phyloP scores from a whole-genome alignment of 2,329 filamentous ascomycete species.

The Aspergillus floridensis region DNA sequence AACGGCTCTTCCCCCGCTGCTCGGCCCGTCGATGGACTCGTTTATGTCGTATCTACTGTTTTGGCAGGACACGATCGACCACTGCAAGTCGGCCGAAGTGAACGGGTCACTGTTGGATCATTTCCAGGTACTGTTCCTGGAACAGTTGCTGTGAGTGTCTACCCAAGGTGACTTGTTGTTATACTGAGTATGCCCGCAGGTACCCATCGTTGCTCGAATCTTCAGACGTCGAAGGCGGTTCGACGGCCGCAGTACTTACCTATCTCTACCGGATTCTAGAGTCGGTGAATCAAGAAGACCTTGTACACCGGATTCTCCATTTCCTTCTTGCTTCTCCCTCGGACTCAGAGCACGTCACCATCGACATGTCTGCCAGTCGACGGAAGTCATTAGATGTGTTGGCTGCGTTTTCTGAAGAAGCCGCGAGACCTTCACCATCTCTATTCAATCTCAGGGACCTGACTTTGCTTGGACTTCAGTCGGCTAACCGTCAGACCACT shows the following conservation, averaged over 20 bases:
- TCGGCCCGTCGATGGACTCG: conserved; percentile 83
- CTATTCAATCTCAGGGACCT: conserved; percentile 93
- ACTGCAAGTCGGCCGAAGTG: conserved; percentile 88
- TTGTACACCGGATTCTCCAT: conserved; percentile 89
- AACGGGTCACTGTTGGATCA: conserved; percentile 92
- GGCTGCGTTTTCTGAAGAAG: conserved; percentile 71
- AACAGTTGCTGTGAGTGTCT: conserved; percentile 74
- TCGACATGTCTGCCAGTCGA: conserved; percentile 60
- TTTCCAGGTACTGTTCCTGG: conserved; percentile 93
- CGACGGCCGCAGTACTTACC: conserved; percentile 90
- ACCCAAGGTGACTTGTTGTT: conserved; percentile 3
- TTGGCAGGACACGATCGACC: conserved; percentile 97
- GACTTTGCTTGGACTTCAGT: conserved; percentile 78
- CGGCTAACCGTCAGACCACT: conserved; percentile 82
- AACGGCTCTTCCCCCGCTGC: conserved; percentile 75
- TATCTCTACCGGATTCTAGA: conserved; percentile 90
- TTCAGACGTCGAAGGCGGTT: conserved; percentile 94
- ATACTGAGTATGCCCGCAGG: conserved; percentile 44
- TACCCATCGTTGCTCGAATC: conserved; percentile 96
- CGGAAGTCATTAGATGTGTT: conserved; percentile 87
- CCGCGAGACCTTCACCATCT: conserved; percentile 74
- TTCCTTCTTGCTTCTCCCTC: conserved; percentile 80
- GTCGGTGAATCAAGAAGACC: conserved; percentile 85
- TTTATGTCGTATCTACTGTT: conserved; percentile 94
- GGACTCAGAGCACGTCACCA: conserved; percentile 54